Evolutionary conservation across 495 filamentous ascomycete species (phyloP).

Genomic region (Penicillium subrubescens): DNA sequence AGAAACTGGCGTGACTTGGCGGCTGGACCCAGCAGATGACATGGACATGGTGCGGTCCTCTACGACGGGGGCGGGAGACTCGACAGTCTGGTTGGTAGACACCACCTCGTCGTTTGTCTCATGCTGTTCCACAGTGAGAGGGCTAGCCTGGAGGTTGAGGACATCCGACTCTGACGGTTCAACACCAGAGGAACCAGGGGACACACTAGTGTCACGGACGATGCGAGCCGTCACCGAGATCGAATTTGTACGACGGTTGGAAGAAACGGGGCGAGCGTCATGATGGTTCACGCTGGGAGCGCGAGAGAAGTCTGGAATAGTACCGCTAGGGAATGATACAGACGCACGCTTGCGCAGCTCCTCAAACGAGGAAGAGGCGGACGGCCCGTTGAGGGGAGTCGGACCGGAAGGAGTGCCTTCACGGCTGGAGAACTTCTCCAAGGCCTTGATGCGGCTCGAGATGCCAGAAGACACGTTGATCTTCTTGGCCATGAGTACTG

Average conservation of each 20-base stretch:
- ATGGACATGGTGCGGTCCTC: conserved; percentile 41
- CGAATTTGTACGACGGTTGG: conserved; percentile 51
- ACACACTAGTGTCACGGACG: conserved; percentile 56
- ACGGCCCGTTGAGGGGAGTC: conserved; percentile 24
- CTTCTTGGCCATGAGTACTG: conserved; percentile 63
- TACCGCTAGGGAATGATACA: conserved; percentile 32
- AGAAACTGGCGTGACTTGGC: conserved; percentile 23
- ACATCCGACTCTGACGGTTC: conserved; percentile 50
- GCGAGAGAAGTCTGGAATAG: conserved; percentile 31
- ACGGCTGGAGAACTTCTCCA: conserved; percentile 70
- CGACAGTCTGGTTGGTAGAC: conserved; percentile 13
- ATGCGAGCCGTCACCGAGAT: conserved; percentile 83
- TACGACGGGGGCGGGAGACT: conserved; percentile 15
- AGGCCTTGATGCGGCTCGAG: conserved; percentile 84
- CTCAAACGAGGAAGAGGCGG: conserved; percentile 44
- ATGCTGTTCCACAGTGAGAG: conserved; percentile 71
- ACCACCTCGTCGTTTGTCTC: conserved; percentile 46
- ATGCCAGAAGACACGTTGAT: conserved; percentile 85
- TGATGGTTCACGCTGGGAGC: conserved; percentile 37
- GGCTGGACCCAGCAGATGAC: conserved; percentile 37
- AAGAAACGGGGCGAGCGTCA: conserved; percentile 30
- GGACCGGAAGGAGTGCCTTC: conserved; percentile 38
- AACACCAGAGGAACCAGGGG: conserved; percentile 33
- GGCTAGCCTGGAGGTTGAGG: conserved; percentile 70
- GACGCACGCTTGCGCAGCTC: conserved; percentile 48